Conservation (phyloP, 768 basidiomycete genomes). For the Lentinula boryana region DNA sequence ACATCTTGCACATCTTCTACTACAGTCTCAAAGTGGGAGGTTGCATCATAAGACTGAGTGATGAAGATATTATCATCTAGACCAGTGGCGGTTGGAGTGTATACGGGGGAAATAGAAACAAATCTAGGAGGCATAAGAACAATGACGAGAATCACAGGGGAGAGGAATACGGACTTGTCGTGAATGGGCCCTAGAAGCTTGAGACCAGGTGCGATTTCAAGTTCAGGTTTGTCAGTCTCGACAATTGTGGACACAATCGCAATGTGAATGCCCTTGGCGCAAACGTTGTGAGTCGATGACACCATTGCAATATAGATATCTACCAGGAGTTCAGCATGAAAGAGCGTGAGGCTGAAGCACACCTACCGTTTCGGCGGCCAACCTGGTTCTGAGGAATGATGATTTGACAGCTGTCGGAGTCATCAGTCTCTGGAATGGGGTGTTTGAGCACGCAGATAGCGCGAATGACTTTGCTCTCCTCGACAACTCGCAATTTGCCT, state of each 20-base stretch:
- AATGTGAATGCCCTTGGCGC: slow-evolving; percentile 90
- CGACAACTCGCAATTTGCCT: slow-evolving; percentile 83
- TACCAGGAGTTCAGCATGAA: slow-evolving; percentile 23
- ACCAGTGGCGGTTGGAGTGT: slow-evolving; percentile 83
- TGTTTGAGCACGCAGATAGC: slow-evolving; percentile 98
- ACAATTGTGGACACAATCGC: slow-evolving; percentile 99
- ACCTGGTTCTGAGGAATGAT: slow-evolving; percentile 99
- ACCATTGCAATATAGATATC: slow-evolving; percentile 99
- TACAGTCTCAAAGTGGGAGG: slow-evolving; percentile 98
- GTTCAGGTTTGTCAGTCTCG: slow-evolving; percentile 88
- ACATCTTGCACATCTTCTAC: slow-evolving; percentile 97
- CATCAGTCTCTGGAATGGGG: slow-evolving; percentile 95
- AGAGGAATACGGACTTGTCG: slow-evolving; percentile 66
- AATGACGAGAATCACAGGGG: neutral
- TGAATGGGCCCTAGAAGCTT: slow-evolving; percentile 87
- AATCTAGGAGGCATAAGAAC: slow-evolving; percentile 49
- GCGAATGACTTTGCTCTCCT: slow-evolving; percentile 90
- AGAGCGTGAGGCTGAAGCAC: neutral
- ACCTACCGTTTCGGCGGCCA: slow-evolving; percentile 80
- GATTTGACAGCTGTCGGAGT: slow-evolving; percentile 92
- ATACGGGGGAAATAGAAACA: slow-evolving; percentile 81
- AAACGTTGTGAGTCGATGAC: slow-evolving; percentile 95
- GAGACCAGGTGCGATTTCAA: slow-evolving; percentile 89
- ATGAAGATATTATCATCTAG: slow-evolving; percentile 88
- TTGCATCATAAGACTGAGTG: slow-evolving; percentile 97